A percentile compares a stretch with the other conserved stretches of the same genome.
Conservation (phyloP, 345 rosid genomes). For the Conringia planisiliqua region DNA sequence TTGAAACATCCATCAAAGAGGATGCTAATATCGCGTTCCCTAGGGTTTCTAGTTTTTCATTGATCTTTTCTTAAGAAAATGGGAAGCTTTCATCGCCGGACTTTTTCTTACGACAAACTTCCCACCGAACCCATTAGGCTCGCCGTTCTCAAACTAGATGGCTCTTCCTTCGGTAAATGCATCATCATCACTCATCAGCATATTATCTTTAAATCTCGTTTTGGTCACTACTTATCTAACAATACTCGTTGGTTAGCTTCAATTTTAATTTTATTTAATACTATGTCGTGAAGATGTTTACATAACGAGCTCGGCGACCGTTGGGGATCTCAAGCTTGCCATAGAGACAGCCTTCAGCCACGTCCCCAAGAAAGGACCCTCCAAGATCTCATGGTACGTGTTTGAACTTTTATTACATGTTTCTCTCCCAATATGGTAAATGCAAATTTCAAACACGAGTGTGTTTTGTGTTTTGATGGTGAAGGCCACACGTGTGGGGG, state of each 20-base stretch:
- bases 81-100: constrained; percentile 40
- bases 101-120: constrained; percentile 49
- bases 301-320: constrained; percentile 53
- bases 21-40: background rate
- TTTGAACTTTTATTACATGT: background rate
- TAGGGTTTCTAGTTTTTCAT: constrained; percentile 8
- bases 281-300: constrained; percentile 48
- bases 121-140: constrained; percentile 71
- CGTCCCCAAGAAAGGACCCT: constrained; percentile 60
- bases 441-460: background rate
- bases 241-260: background rate
- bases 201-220: background rate
- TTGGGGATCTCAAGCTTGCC: constrained; percentile 67
- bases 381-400: constrained; percentile 78
- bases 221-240: background rate
- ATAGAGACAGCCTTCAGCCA: constrained; percentile 67
- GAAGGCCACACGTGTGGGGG: constrained; percentile 91
- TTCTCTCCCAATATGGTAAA: background rate
- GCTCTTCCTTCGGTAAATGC: constrained; percentile 63
- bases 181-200: background rate
- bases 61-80: constrained; percentile 23
- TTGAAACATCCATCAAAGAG: constrained; percentile 12
- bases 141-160: constrained; percentile 77
- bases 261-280: background rate
- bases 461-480: background rate